Evolutionary conservation across 108 stramenopile species (phyloP), one percentile per base, ranked within the genome.

Genomic region (Stephanodiscus minutulus): DNA sequence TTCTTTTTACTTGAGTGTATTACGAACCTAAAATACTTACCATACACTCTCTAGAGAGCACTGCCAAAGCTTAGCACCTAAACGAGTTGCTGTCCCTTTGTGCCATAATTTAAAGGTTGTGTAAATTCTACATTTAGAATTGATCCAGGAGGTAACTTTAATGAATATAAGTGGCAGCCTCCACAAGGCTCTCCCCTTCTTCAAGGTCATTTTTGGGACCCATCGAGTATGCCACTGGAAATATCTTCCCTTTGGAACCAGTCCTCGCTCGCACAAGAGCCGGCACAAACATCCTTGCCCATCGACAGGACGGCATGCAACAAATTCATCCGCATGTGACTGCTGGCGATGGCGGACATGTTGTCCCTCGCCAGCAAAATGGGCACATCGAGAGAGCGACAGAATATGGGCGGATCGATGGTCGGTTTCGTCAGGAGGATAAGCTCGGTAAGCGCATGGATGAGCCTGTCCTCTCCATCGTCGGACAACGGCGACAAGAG

Each of bases 251-350:
- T 64, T 36, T 35, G 31, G 31, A 20, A 39, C 59, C 59, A 60
- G 17, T 39, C 33, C 10, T 46, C 44, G 35, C 41, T 60, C 58
- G 62, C 12, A 11, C 21, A 12, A 7, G 69, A 70, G 25, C 60
- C 39, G 8, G 47, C 69, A 20, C 76, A 77, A 18, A 67, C 65
- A 36, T 31, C 31, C 49, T 66, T 82, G 17, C 91, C 91, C 54
- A 81, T 76, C 17, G 84, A 85, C 47, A 93, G 70, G 37, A 93
- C 72, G 0, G 88, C 64, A 77, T 93, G 89, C 47, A 90, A 64
- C 36, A 86, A 77, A 68, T 90, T 85, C 88, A 93, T 93, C 10
- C 89, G 61, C 7, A 64, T 58, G 22, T 41, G 69, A 28, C 64
- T 77, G 17, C 61, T 39, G 17, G 76, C 73, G 22, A 82, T 56